Percentiles rank a stretch among this genome's conserved stretches.
Conservation (phyloP, 148 eudicot species). For the Dianthus caryophyllus region DNA sequence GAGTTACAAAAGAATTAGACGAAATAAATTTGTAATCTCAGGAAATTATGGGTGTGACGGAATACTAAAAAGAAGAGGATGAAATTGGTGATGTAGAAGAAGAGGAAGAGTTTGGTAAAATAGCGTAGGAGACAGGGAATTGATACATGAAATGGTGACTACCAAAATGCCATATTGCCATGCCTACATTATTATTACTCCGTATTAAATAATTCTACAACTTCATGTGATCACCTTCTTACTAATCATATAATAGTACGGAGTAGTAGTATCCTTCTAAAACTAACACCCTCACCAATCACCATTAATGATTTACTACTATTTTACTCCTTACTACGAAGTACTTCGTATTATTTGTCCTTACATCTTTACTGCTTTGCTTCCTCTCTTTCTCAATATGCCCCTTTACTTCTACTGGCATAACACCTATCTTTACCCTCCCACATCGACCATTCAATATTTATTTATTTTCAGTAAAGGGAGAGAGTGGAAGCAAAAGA, state of each 20-base stretch:
- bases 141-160: constrained; percentile 31
- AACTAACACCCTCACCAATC: constrained; percentile 29
- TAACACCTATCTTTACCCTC: not conserved
- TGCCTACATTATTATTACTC: no score
- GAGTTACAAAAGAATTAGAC: no score
- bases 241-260: constrained; percentile 15
- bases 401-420: not conserved
- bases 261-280: constrained; percentile 19
- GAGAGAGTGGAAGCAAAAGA: constrained; percentile 12
- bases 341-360: no score
- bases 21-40: no score
- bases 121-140: constrained; percentile 32
- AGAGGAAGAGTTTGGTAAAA: constrained; percentile 16
- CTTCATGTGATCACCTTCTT: constrained; percentile 25
- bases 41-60: no score
- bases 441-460: not conserved
- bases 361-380: no score
- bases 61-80: no score
- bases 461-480: constrained; percentile 22
- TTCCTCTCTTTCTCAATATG: constrained; percentile 6
- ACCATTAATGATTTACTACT: constrained; percentile 7
- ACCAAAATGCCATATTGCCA: no score
- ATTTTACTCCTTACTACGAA: constrained; percentile 1
- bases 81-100: not conserved
- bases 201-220: constrained; percentile 20